Evolutionary conservation across 192 early-diverging fungal genomes (phyloP).

Genomic region (Coemansia biformis): DNA sequence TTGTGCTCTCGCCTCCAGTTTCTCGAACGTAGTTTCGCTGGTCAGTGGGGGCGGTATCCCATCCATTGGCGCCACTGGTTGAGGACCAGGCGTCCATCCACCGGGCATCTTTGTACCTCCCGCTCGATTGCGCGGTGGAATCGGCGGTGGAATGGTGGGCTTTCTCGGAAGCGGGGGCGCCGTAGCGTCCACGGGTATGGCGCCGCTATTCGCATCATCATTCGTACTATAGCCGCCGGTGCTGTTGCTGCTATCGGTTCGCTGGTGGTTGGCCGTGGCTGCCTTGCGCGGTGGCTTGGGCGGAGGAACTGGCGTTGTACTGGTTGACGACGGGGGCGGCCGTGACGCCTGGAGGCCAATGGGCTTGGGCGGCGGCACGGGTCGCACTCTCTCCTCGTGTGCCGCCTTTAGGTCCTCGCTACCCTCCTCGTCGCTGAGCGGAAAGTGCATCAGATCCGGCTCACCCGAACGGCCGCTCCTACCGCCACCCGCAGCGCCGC

Average conservation of each 20-base stretch:
- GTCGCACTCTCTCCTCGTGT: background rate
- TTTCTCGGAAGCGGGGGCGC: constrained; percentile 4
- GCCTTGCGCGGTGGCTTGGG: constrained; percentile 21
- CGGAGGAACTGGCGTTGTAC: constrained; percentile 5
- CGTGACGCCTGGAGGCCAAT: background rate
- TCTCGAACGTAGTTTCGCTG: constrained; percentile 6
- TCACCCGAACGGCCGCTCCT: no score
- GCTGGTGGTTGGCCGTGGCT: background rate
- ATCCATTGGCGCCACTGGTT: no score
- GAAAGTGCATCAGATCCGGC: constrained; percentile 8
- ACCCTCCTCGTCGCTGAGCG: constrained; percentile 3
- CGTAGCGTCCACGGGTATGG: background rate
- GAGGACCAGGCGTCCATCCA: constrained; percentile 6
- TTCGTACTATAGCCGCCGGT: no score
- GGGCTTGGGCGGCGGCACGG: constrained; percentile 36
- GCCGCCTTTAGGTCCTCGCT: no score
- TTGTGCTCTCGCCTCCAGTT: constrained; percentile 16
- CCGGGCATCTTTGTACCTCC: constrained; percentile 5
- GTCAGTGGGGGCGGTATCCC: no score
- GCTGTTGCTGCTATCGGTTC: background rate
- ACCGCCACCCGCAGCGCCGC: no score
- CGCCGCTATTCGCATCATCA: background rate
- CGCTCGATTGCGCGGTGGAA: background rate
- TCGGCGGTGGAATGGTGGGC: no score
- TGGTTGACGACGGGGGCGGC: background rate